phyloP scores from a whole-genome alignment of 768 basidiomycete species.

The Serpula lacrymans region DNA sequence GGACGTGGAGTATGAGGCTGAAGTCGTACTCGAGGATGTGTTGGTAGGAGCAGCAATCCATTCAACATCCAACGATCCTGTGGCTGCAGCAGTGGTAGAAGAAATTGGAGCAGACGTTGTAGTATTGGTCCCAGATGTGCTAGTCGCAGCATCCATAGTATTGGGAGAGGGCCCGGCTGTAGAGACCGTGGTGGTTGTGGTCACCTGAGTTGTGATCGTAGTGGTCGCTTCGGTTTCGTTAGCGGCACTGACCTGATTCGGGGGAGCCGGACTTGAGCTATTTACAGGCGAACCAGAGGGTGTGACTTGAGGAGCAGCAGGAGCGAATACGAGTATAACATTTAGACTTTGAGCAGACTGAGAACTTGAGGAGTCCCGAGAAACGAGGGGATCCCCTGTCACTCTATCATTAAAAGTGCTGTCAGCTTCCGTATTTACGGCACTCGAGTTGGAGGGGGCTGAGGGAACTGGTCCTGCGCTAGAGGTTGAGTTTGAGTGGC shows the following conservation, averaged over 20 bases:
- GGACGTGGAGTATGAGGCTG: slow-evolving; percentile 1
- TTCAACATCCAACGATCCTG: too few species aligned
- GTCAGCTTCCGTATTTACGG: too few species aligned
- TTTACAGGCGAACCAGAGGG: slow-evolving; percentile 6
- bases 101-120: neutral
- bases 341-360: slow-evolving; percentile 30
- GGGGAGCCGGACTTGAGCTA: neutral
- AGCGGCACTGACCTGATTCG: neutral
- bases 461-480: slow-evolving; percentile 4
- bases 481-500: slow-evolving; percentile 1
- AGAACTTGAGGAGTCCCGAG: slow-evolving; percentile 7
- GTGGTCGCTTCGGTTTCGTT: slow-evolving; percentile 9
- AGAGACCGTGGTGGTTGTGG: slow-evolving; percentile 8
- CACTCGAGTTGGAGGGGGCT: too few species aligned
- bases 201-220: slow-evolving; percentile 23
- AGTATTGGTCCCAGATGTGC: neutral
- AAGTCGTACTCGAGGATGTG: slow-evolving; percentile 1
- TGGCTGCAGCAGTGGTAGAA: slow-evolving; percentile 13
- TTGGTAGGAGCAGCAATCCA: slow-evolving; percentile 1
- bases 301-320: slow-evolving; percentile 31
- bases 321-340: slow-evolving; percentile 54
- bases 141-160: neutral
- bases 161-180: neutral
- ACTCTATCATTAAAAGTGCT: slow-evolving; percentile 7
- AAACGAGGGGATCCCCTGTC: neutral